Evolutionary conservation across 202 grass and related monocot genomes (phyloP).

Genomic region (Zoysia matrella): DNA sequence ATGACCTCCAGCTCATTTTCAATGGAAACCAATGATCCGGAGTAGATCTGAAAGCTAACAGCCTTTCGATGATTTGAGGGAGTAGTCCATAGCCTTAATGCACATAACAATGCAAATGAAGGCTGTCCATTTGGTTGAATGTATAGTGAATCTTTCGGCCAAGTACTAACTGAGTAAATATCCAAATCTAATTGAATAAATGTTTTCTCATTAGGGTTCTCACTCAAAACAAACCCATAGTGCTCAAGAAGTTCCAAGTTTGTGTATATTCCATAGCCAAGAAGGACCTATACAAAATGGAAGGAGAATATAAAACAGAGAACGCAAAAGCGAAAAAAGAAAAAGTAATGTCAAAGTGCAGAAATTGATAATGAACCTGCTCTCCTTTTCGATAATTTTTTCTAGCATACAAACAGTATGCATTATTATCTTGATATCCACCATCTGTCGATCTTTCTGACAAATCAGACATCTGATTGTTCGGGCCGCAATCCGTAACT

Average conservation of each 20-base stretch:
- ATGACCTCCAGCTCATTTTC: conserved; percentile 82
- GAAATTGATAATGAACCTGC: conserved; percentile 58
- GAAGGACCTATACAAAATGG: conserved; percentile 68
- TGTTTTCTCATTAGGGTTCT: conserved; percentile 88
- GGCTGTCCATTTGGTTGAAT: too few relatives aligned
- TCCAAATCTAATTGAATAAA: conserved; percentile 77
- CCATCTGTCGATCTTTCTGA: conserved; percentile 79
- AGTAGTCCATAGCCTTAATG: too few relatives aligned
- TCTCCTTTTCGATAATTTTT: conserved; percentile 75
- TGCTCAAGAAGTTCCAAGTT: conserved; percentile 91
- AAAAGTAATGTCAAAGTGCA: background rate
- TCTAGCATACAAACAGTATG: conserved; percentile 86
- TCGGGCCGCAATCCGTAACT: conserved; percentile 37
- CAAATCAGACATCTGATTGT: conserved; percentile 35
- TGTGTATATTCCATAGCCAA: conserved; percentile 83
- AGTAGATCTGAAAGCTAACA: conserved; percentile 54
- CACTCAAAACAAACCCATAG: conserved; percentile 81
- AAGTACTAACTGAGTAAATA: conserved; percentile 53
- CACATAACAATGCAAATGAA: too few relatives aligned
- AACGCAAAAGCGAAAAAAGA: background rate
- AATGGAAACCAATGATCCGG: conserved; percentile 67
- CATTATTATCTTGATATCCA: conserved; percentile 72
- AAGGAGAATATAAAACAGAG: background rate
- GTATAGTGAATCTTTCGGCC: conserved; percentile 69
- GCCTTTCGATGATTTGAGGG: too few relatives aligned